Conservation (phyloP, 192 early-diverging fungal species). For the Umbelopsis vinacea region DNA sequence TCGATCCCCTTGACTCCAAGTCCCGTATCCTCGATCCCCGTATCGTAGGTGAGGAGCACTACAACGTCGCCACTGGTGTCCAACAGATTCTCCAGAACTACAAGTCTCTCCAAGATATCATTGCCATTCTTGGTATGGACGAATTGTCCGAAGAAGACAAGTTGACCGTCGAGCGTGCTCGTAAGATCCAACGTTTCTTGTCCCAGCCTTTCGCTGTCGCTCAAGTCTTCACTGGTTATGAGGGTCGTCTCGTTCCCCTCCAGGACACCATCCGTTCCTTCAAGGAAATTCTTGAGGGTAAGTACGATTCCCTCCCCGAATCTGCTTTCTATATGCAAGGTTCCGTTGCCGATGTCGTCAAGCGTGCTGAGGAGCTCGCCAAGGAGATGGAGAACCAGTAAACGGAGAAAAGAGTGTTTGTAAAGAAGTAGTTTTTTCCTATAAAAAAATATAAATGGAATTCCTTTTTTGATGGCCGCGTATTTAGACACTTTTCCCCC, state of each 20-base stretch:
- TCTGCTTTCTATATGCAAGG: constrained; percentile 98
- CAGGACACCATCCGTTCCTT: constrained; percentile 97
- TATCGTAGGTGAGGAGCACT: constrained; percentile 95
- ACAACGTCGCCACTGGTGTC: constrained; percentile 89
- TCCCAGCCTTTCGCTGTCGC: constrained; percentile 97
- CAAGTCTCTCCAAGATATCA: constrained; percentile 99
- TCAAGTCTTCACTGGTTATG: constrained; percentile 97
- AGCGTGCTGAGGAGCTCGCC: constrained; percentile 74
- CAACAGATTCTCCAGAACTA: constrained; percentile 98
- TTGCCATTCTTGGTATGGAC: constrained; percentile 99
- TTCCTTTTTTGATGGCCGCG: neutral
- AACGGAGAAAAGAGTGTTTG: neutral
- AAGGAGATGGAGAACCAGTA: constrained; percentile 39
- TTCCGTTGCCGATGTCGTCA: constrained; percentile 92
- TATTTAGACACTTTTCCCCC: neutral
- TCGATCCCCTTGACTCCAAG: constrained; percentile 98
- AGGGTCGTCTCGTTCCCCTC: constrained; percentile 88
- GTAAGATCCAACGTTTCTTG: constrained; percentile 99
- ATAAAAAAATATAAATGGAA: neutral
- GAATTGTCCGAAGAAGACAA: constrained; percentile 99
- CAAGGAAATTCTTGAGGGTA: constrained; percentile 95
- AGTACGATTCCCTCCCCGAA: constrained; percentile 94
- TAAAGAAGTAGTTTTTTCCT: no score
- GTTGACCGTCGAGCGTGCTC: constrained; percentile 97
- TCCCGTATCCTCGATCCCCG: constrained; percentile 97